Conservation (phyloP, 192 early-diverging fungal genomes). For the Podila minutissima region DNA sequence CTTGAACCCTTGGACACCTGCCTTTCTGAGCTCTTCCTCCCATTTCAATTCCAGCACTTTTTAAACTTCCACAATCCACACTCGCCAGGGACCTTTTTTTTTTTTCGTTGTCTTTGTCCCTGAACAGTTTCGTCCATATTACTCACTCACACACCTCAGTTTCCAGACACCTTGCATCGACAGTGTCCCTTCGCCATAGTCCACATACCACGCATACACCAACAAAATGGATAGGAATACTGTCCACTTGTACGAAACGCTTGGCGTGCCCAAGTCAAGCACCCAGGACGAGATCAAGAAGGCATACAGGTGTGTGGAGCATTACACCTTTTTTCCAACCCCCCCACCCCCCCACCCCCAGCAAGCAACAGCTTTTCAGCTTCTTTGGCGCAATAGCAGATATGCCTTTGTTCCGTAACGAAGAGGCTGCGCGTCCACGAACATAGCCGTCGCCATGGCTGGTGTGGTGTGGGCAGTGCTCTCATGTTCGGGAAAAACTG, state of each 20-base stretch:
- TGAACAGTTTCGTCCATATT: background rate
- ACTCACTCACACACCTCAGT: background rate
- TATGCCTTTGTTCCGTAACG: too few species aligned
- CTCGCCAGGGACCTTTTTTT: background rate
- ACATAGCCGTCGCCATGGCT: too few species aligned
- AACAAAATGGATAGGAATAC: constrained; percentile 59
- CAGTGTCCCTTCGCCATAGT: background rate
- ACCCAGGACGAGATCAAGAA: constrained; percentile 64
- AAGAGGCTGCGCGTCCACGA: too few species aligned
- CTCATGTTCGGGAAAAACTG: too few species aligned
- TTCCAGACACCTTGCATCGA: background rate
- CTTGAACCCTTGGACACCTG: background rate
- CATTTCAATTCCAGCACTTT: too few species aligned
- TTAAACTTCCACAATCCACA: background rate
- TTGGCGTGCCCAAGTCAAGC: constrained; percentile 53
- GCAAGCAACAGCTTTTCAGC: background rate
- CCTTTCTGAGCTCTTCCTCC: too few species aligned
- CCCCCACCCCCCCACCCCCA: background rate
- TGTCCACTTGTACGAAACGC: constrained; percentile 52
- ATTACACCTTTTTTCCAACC: background rate
- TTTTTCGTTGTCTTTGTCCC: background rate
- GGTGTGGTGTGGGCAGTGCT: too few species aligned
- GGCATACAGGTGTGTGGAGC: constrained; percentile 17
- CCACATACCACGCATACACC: background rate
- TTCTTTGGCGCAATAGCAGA: background rate